Evolutionary conservation across 2,329 filamentous ascomycete genomes (phyloP), one percentile per base, ranked within the genome.

Genomic region (Camptophora hylomeconis): DNA sequence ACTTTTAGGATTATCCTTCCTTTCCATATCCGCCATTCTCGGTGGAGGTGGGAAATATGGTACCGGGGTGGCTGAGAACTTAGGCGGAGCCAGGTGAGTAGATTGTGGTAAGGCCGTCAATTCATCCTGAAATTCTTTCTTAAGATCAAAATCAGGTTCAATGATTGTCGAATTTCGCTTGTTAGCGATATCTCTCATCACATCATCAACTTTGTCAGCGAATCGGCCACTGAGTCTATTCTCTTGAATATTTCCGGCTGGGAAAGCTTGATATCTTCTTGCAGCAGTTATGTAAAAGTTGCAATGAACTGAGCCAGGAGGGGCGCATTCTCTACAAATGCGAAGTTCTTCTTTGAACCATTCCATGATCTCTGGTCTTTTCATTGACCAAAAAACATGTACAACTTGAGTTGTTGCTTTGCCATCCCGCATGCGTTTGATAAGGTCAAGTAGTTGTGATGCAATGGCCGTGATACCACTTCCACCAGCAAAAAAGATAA

Each of bases 321-420:
- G 87, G 7, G 87, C 86, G 27, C 75, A 78, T 53, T 94, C 82
- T 45, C 83, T 72, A 56, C 87, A 93, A 45, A 94, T 92, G 26
- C 84, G 72, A 34, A 94, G 65, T 53, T 94, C 87, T 56, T 94
- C 86, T 41, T 82, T 80, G 65, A 94, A 95, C 87, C 87, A 95
- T 50, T 94, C 83, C 75, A 95, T 83, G 1, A 83, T 82, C 53
- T 94, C 87, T 9, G 89, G 74, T 32, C 80, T 73, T 56, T 89
- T 92, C 41, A 94, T 63, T 4, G 86, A 75, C 87, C 87, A 95
- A n/a, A 95, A 72, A 1, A 95, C 81, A 10, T 89, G 78, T 4
- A 95, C 78, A 40, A 78, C 81, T 51, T 80, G 82, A 2, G 86
- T 94, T 24, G 93, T 82, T 18, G 87, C 86, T 54, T 93, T 93